A percentile compares a stretch with the other conserved stretches of the same genome.
These are phyloP conservation scores for Curvularia verruculosa DNA, from an alignment of 2,329 filamentous ascomycete genomes.

Conservation along the genomic window DNA sequence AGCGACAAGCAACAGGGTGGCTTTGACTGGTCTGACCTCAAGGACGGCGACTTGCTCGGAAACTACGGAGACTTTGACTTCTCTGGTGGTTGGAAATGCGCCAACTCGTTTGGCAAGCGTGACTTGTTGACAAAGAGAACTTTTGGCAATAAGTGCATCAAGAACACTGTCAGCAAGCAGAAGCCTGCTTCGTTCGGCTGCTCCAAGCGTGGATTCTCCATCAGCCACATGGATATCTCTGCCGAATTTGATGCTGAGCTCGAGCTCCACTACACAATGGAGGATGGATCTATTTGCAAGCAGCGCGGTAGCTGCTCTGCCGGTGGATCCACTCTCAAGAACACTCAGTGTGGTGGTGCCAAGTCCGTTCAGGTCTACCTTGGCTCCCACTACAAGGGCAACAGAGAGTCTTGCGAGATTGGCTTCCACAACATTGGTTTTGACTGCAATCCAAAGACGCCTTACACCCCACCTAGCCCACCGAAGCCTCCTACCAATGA, in stretches of 20 bases:
- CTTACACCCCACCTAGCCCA: constrained; percentile 30
- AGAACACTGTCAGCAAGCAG: constrained; percentile 56
- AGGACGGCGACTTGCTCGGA: constrained; percentile 55
- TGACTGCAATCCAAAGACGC: constrained; percentile 63
- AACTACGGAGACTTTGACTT: constrained; percentile 72
- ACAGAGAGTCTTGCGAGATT: constrained; percentile 68
- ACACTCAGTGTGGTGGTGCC: constrained; percentile 92
- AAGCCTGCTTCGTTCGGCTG: constrained; percentile 72
- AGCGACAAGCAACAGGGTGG: constrained; percentile 70
- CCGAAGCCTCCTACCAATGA: constrained; percentile 15
- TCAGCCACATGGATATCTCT: constrained; percentile 74
- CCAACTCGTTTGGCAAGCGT: constrained; percentile 65
- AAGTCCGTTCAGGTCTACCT: constrained; percentile 75
- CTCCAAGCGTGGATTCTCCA: constrained; percentile 68
- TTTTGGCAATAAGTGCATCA: constrained; percentile 52
- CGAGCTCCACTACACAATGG: constrained; percentile 87
- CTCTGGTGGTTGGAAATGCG: constrained; percentile 71
- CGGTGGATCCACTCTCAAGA: constrained; percentile 72
- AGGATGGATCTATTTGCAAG: constrained; percentile 81
- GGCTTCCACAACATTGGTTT: constrained; percentile 77
- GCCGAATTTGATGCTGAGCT: constrained; percentile 78
- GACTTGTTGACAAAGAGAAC: constrained; percentile 58
- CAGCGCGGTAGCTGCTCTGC: constrained; percentile 69
- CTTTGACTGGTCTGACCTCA: constrained; percentile 73
- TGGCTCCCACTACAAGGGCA: constrained; percentile 56